These are phyloP conservation scores for Pythium diclinum DNA, from an alignment of 352 stramenopile species.

Conservation along the genomic window DNA sequence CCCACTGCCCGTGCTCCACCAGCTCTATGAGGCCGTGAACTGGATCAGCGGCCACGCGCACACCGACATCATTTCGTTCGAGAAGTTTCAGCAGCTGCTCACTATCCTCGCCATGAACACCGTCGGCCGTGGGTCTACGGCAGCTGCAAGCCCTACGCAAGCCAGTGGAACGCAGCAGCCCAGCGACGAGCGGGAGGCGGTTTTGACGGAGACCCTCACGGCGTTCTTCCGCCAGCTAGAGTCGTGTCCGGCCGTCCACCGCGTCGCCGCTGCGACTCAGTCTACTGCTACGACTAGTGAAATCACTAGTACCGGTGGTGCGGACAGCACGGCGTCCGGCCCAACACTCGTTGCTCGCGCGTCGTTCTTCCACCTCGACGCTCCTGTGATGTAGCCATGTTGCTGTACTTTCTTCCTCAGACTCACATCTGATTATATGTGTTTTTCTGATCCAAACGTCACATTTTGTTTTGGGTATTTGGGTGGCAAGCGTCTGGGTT, in stretches of 20 bases:
- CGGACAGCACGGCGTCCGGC: not conserved
- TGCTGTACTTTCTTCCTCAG: not conserved
- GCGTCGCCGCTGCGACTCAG: conserved; percentile 2
- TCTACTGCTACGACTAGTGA: not conserved
- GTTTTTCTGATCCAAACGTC: no score
- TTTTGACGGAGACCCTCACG: conserved; percentile 5
- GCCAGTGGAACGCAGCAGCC: not conserved
- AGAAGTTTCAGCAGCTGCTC: conserved; percentile 60
- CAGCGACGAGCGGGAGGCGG: conserved; percentile 7
- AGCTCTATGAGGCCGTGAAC: conserved; percentile 57
- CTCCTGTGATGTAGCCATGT: not conserved
- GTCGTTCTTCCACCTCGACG: not conserved
- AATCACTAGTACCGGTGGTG: not conserved
- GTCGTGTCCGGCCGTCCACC: conserved; percentile 11
- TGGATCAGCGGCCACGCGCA: conserved; percentile 66
- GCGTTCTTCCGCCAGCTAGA: conserved; percentile 15
- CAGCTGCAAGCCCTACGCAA: no score
- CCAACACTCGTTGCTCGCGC: not conserved
- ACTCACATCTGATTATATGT: not conserved
- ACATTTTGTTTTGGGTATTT: not conserved
- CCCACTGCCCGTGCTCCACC: conserved; percentile 37
- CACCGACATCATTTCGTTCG: conserved; percentile 62
- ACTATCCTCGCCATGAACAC: conserved; percentile 30
- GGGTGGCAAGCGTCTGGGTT: not conserved
- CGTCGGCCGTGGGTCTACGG: not conserved